Evolutionary conservation across 495 filamentous ascomycete genomes (phyloP).

Genomic region (Emericellopsis terricola): DNA sequence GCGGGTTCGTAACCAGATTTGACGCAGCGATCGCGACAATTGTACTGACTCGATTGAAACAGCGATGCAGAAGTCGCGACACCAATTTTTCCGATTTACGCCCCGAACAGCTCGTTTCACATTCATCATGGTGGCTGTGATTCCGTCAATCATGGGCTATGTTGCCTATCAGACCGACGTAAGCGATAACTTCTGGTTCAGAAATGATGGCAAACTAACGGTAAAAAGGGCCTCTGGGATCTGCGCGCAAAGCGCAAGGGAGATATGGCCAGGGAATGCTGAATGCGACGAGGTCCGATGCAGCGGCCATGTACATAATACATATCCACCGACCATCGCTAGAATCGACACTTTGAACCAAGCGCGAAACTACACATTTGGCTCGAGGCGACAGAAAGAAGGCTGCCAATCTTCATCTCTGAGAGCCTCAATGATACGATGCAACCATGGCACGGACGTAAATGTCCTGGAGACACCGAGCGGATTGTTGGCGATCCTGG

Average conservation of each 20-base stretch:
- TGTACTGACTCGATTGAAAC: too few relatives aligned
- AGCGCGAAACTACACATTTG: too few relatives aligned
- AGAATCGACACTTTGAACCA: too few relatives aligned
- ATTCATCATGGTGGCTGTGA: slow-evolving; percentile 49
- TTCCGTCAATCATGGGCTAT: slow-evolving; percentile 51
- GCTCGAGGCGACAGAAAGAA: too few relatives aligned
- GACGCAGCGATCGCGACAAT: too few relatives aligned
- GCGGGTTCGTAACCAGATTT: slow-evolving; percentile 4
- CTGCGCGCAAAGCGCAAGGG: slow-evolving; percentile 74
- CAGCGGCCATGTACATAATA: too few relatives aligned
- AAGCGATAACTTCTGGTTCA: slow-evolving; percentile 30
- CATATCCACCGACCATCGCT: too few relatives aligned
- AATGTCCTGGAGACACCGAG: too few relatives aligned
- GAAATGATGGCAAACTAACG: background rate
- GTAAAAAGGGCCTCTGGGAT: slow-evolving; percentile 61
- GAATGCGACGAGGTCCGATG: slow-evolving; percentile 7
- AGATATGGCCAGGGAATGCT: slow-evolving; percentile 64
- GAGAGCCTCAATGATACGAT: too few relatives aligned
- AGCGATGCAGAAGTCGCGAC: slow-evolving; percentile 76
- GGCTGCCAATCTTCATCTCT: too few relatives aligned
- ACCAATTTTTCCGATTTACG: slow-evolving; percentile 93
- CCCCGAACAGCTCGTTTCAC: slow-evolving; percentile 60
- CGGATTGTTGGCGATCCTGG: too few relatives aligned
- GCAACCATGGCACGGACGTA: too few relatives aligned
- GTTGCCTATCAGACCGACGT: slow-evolving; percentile 69